Conservation (phyloP, 164 flowering plant species). For the Umbellularia californica region DNA sequence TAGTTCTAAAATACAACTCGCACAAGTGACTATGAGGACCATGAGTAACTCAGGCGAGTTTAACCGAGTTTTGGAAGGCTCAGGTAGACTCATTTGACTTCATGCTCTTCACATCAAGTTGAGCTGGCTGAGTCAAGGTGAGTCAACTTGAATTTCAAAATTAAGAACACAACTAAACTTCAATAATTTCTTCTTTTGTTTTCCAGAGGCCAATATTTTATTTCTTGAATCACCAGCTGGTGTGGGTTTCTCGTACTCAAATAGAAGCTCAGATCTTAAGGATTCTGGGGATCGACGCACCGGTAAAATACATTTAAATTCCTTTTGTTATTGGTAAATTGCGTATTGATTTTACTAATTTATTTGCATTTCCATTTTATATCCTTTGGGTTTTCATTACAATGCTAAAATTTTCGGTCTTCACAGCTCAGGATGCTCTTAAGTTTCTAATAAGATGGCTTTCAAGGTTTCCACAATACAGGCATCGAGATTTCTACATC, state of each 20-base stretch:
- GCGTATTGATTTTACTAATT: neutral
- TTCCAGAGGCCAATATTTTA: constrained; percentile 70
- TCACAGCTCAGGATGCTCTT: constrained; percentile 68
- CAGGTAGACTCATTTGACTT: neutral
- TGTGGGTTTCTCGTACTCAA: constrained; percentile 85
- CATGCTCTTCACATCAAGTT: neutral
- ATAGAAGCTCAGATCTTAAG: constrained; percentile 55
- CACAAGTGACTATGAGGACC: too few species aligned
- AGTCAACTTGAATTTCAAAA: neutral
- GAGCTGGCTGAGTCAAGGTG: neutral
- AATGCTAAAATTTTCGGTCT: neutral
- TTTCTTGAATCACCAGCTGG: constrained; percentile 95
- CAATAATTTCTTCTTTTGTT: too few species aligned
- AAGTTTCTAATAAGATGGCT: constrained; percentile 65
- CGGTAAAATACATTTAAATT: constrained; percentile 33
- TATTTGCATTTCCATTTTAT: neutral
- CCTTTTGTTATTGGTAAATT: neutral
- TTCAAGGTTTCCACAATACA: constrained; percentile 72
- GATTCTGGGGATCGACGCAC: constrained; percentile 73
- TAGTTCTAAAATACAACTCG: too few species aligned
- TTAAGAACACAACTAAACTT: too few species aligned
- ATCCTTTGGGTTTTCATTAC: neutral
- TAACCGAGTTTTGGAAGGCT: neutral
- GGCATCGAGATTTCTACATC: constrained; percentile 69
- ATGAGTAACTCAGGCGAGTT: too few species aligned